A percentile compares a stretch with the other conserved stretches of the same genome.
These are phyloP conservation scores for Juncus effusus DNA, from an alignment of 176 grass and related monocot species.

Conservation along the genomic window DNA sequence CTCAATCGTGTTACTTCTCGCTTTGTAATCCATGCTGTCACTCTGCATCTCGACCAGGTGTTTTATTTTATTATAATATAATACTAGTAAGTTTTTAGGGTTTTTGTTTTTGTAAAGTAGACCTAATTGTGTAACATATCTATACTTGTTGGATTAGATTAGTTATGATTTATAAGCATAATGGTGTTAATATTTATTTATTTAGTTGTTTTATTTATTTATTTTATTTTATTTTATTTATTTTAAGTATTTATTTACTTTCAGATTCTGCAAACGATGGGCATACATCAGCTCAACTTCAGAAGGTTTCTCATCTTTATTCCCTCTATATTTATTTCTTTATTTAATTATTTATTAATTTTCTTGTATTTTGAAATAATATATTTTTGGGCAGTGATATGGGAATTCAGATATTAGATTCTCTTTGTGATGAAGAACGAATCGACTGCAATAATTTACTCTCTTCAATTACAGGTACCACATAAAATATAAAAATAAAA, in stretches of 20 bases:
- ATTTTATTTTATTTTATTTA: slow-evolving; percentile 30
- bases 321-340: slow-evolving; percentile 9
- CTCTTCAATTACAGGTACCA: slow-evolving; percentile 73
- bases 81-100: too few relatives aligned
- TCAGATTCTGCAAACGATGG: slow-evolving; percentile 79
- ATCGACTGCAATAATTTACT: slow-evolving; percentile 76
- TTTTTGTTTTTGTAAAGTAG: too few relatives aligned
- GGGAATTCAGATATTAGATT: slow-evolving; percentile 70
- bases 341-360: slow-evolving; percentile 19
- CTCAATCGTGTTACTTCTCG: background rate
- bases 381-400: slow-evolving; percentile 39
- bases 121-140: too few relatives aligned
- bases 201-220: slow-evolving; percentile 22
- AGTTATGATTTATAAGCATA: too few relatives aligned
- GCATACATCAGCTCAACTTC: slow-evolving; percentile 87
- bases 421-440: slow-evolving; percentile 61
- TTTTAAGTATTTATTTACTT: slow-evolving; percentile 20
- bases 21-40: background rate
- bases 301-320: slow-evolving; percentile 44
- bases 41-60: too few relatives aligned
- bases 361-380: slow-evolving; percentile 22
- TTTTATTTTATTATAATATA: too few relatives aligned
- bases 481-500: too few relatives aligned
- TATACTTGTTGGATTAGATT: too few relatives aligned
- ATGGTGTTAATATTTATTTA: too few relatives aligned